phyloP scores from a whole-genome alignment of 1,139 yeast genomes.

The Hemisphaericaspora xylanilytica region DNA sequence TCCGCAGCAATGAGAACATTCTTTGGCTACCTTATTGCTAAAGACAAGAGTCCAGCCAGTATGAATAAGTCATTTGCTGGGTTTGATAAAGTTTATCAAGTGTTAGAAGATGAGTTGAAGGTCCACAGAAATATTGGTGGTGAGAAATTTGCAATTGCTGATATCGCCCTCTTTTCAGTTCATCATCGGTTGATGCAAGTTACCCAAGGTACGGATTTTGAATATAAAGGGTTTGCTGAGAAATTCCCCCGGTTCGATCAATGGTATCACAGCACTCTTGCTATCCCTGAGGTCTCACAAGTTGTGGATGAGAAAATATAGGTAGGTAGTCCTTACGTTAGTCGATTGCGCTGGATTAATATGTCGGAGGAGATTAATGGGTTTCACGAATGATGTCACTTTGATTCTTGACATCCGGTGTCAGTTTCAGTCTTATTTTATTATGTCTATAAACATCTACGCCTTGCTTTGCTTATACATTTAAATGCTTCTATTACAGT shows the following conservation, averaged over 20 bases:
- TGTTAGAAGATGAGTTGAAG: slow-evolving; percentile 7
- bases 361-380: no score
- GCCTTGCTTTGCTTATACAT: no score
- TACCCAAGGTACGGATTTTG: slow-evolving; percentile 4
- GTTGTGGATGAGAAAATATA: not conserved
- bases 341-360: no score
- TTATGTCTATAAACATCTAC: not conserved
- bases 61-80: not conserved
- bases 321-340: no score
- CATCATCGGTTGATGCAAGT: slow-evolving; percentile 10
- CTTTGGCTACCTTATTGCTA: slow-evolving; percentile 1
- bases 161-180: slow-evolving; percentile 10
- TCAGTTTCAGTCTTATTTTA: no score
- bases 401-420: no score
- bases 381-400: no score
- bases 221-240: slow-evolving; percentile 5
- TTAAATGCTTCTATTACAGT: no score
- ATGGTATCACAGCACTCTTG: slow-evolving; percentile 9
- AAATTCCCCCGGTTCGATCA: slow-evolving; percentile 9
- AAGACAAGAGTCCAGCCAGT: slow-evolving; percentile 3
- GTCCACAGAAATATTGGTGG: slow-evolving; percentile 7
- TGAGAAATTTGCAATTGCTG: slow-evolving; percentile 13
- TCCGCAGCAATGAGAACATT: not conserved
- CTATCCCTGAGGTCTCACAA: slow-evolving; percentile 6
- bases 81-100: slow-evolving; percentile 5